Conservation (phyloP, 2,329 filamentous ascomycete species). For the Plectosphaerella cucumerina region DNA sequence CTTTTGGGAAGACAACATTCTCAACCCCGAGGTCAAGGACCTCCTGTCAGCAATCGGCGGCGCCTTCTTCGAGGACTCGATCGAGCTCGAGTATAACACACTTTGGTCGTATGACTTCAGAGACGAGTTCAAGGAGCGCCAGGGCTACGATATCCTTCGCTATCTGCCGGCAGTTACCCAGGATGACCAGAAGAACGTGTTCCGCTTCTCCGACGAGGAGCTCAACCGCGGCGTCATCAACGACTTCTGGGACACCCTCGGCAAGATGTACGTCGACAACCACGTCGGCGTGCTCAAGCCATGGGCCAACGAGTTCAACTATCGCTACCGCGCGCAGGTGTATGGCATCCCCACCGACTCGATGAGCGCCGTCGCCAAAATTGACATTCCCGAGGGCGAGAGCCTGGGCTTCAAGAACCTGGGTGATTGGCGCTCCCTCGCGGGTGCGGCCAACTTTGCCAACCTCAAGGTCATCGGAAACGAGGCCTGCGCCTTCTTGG, state of each 20-base stretch:
- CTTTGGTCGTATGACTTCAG: constrained; percentile 5
- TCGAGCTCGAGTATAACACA: constrained; percentile 9
- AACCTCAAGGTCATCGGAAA: constrained; percentile 1
- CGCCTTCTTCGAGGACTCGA: constrained; percentile 11
- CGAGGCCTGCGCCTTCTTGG: constrained; percentile 6
- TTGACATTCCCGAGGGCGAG: constrained; percentile 5
- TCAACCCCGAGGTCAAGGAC: constrained; percentile 4
- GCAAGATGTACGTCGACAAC: constrained; percentile 9
- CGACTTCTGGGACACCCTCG: constrained; percentile 10
- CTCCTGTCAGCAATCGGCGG: constrained; percentile 5
- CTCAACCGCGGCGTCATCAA: constrained; percentile 9
- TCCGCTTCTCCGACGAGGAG: constrained; percentile 5
- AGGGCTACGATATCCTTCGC: constrained; percentile 6
- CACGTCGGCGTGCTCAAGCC: constrained; percentile 5
- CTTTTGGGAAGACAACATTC: constrained; percentile 7
- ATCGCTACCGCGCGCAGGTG: constrained; percentile 10
- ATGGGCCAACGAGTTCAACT: constrained; percentile 4
- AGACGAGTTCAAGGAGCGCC: constrained; percentile 5
- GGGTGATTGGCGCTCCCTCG: constrained; percentile 2
- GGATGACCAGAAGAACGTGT: constrained; percentile 9
- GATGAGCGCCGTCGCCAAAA: constrained; percentile 1
- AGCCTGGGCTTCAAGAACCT: constrained; percentile 3
- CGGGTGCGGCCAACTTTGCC: constrained; percentile 4
- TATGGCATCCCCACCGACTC: constrained; percentile 9
- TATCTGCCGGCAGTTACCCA: constrained; percentile 6